Evolutionary conservation across 2,329 filamentous ascomycete genomes (phyloP).

Genomic region (Malbranchea zuffiana): DNA sequence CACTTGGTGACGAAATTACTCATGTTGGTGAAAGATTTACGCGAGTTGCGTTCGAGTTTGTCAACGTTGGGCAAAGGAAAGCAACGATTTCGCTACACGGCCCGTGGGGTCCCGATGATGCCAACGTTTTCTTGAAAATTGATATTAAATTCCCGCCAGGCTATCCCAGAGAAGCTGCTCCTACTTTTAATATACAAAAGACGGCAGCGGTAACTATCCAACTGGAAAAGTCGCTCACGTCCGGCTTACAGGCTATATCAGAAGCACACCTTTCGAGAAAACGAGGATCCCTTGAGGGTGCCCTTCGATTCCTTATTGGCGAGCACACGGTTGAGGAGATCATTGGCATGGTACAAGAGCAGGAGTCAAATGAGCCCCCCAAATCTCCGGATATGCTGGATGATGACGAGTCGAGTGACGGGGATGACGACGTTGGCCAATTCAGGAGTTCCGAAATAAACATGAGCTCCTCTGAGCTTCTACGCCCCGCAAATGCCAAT

Average conservation of each 20-base stretch:
- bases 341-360: conserved; percentile 42
- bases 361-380: conserved; percentile 46
- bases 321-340: conserved; percentile 50
- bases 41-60: conserved; percentile 49
- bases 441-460: conserved; percentile 36
- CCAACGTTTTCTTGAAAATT: conserved; percentile 45
- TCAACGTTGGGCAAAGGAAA: conserved; percentile 44
- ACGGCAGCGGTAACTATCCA: conserved; percentile 46
- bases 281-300: conserved; percentile 49
- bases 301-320: conserved; percentile 50
- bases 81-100: conserved; percentile 49
- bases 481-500: conserved; percentile 48
- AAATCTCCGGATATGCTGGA: conserved; percentile 35
- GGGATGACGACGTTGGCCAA: conserved; percentile 51
- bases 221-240: conserved; percentile 38
- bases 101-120: conserved; percentile 46
- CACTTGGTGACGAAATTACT: conserved; percentile 50
- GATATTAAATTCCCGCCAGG: conserved; percentile 48
- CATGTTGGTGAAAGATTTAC: conserved; percentile 50
- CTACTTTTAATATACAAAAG: conserved; percentile 46
- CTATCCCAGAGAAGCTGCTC: conserved; percentile 43
- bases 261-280: conserved; percentile 41
- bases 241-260: conserved; percentile 45
- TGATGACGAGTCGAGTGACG: conserved; percentile 75
- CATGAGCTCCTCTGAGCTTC: conserved; percentile 41